A percentile compares a stretch with the other conserved stretches of the same genome.
These are phyloP conservation scores for Zychaea mexicana DNA, from an alignment of 371 early-diverging fungal species.

Conservation along the genomic window DNA sequence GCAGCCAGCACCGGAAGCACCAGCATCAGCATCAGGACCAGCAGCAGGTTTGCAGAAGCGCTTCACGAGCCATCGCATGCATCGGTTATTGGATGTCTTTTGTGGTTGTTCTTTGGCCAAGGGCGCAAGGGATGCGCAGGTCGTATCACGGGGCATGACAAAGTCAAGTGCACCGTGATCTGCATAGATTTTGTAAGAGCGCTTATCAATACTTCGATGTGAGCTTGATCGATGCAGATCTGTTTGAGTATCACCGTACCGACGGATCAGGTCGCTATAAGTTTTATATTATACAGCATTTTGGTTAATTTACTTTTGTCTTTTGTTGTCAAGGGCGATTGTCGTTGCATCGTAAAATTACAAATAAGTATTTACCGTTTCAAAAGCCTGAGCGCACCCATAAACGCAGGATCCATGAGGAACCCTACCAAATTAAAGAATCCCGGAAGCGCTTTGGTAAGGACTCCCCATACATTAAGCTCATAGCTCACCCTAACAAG, in stretches of 20 bases:
- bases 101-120: background rate
- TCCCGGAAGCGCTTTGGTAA: slow-evolving; percentile 22
- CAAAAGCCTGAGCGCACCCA: slow-evolving; percentile 5
- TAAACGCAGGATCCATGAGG: slow-evolving; percentile 26
- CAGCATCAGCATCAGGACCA: no score
- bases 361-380: no score
- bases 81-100: background rate
- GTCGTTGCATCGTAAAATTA: no score
- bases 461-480: slow-evolving; percentile 26
- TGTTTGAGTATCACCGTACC: slow-evolving; percentile 1
- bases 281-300: no score
- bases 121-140: slow-evolving; percentile 8
- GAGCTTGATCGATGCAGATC: background rate
- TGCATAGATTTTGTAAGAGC: slow-evolving; percentile 13
- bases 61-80: slow-evolving; percentile 9
- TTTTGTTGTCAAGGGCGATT: no score
- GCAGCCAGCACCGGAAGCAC: no score
- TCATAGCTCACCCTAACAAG: slow-evolving; percentile 20
- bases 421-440: slow-evolving; percentile 26
- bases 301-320: no score
- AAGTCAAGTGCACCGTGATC: slow-evolving; percentile 17
- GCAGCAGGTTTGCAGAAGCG: background rate
- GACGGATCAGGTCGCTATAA: slow-evolving; percentile 16
- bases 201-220: slow-evolving; percentile 1
- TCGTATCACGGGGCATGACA: slow-evolving; percentile 1